phyloP scores from a whole-genome alignment of 139 green algal species.

The Limnomonas spitsbergensis region DNA sequence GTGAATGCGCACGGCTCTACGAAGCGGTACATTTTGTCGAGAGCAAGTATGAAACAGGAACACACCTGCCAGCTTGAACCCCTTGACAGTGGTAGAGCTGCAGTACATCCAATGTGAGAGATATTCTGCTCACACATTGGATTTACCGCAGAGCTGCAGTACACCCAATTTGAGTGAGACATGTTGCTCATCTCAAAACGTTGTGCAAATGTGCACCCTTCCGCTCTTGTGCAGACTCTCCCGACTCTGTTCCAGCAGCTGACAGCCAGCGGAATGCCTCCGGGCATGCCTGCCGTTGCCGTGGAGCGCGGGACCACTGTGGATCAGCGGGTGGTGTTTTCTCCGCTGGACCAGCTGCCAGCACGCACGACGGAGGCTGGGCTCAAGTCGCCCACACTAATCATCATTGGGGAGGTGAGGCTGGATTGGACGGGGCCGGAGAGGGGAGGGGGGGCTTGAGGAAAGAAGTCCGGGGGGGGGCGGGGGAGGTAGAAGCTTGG shows the following conservation, averaged over 20 bases:
- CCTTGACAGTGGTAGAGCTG: too few species aligned
- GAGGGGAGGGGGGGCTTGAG: conserved; percentile 67
- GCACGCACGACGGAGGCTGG: conserved; percentile 17
- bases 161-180: too few species aligned
- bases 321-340: conserved; percentile 79
- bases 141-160: too few species aligned
- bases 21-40: too few species aligned
- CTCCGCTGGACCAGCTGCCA: conserved; percentile 53
- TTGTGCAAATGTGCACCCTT: conserved; percentile 55
- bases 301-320: conserved; percentile 92
- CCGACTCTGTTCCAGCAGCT: conserved; percentile 70
- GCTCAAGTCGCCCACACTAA: conserved; percentile 88
- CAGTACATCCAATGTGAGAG: too few species aligned
- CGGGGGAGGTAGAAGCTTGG: conserved; percentile 65
- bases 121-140: too few species aligned
- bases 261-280: conserved; percentile 7
- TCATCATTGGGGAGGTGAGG: conserved; percentile 87
- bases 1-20: too few species aligned
- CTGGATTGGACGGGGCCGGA: conserved; percentile 47
- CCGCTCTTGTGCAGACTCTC: conserved; percentile 59
- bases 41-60: too few species aligned
- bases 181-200: too few species aligned
- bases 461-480: conserved; percentile 44
- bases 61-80: too few species aligned
- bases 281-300: conserved; percentile 76